Evolutionary conservation across 306 rosid species (phyloP), one percentile per base, ranked within the genome.

Genomic region (Erythrophleum fordii): DNA sequence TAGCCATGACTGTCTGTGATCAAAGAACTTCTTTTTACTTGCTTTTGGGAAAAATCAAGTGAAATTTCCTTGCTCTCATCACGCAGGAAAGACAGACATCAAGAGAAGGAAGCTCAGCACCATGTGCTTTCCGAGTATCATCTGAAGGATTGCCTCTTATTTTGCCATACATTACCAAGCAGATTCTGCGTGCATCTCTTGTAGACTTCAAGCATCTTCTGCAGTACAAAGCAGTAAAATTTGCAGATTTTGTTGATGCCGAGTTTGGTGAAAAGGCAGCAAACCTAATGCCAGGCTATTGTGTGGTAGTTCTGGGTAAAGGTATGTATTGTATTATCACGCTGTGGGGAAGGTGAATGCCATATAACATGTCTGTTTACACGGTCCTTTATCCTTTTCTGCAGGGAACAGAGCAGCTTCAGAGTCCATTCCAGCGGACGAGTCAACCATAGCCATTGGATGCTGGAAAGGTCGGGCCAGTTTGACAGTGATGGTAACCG

Each of bases 391-490:
- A 25, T 25, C 46, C 13, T 67, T 85, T 56, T 49, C 6, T 82
- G 65, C 89, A 94, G 97, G 85, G 67, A 82, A 79, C 29, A 77
- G 75, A 65, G 69, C 83, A 62, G 52, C 78, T 0, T 51, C 80
- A 11, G 87, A 80, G 42, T 23, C 77, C 45, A 52, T 77, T 79
- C 23, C 87, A 77, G 87, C 81, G 29, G 91, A 95, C 5, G 85
- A 83, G 34, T 87, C 97, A 22, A 83, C 91, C 48, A 90, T 92
- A 82, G 98, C 97, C 80, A 90, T 95, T 78, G 97, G 92, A 66
- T 95, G 97, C 89, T 95, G 98, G 98, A 95, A 89, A 77, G 98
- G 98, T 41, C 83, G 82, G 83, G 86, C 88, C 18, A 90, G 94
- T 84, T 84, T 95, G 86, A 83, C 92, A 3, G 89, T 92, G 59